phyloP scores from a whole-genome alignment of 2,329 filamentous ascomycete genomes.

The Aspergillus fijiensis region DNA sequence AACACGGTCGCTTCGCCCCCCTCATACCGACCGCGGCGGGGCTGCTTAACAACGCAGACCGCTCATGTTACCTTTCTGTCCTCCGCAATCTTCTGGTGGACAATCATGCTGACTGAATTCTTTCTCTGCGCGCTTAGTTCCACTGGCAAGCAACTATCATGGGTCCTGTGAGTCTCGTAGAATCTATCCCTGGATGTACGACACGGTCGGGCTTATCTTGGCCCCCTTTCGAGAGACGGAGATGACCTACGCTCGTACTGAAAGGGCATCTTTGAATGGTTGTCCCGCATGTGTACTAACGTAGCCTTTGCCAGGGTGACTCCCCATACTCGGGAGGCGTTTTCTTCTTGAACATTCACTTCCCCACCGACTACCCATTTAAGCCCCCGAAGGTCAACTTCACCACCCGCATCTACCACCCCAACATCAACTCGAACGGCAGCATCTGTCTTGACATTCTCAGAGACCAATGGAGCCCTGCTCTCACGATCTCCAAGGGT shows the following conservation, averaged over 20 bases:
- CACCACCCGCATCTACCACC: conserved; percentile 98
- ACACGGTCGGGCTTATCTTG: background rate
- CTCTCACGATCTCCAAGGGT: conserved; percentile 98
- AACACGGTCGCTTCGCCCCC: conserved; percentile 14
- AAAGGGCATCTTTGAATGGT: background rate
- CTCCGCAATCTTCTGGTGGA: background rate
- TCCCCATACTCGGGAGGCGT: conserved; percentile 97
- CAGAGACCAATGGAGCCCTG: conserved; percentile 98
- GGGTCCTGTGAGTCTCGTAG: conserved; percentile 77
- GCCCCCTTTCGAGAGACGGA: conserved; percentile 1
- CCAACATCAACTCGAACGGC: conserved; percentile 99
- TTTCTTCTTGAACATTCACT: conserved; percentile 98
- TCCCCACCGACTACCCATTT: conserved; percentile 99
- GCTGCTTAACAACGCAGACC: conserved; percentile 13
- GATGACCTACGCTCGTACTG: conserved; percentile 2
- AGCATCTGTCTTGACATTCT: conserved; percentile 99
- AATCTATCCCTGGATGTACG: background rate
- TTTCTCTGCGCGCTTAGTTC: conserved; percentile 61
- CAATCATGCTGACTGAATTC: conserved; percentile 30
- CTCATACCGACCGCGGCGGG: conserved; percentile 26
- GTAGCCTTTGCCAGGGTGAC: conserved; percentile 65
- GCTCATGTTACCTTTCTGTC: background rate
- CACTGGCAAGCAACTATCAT: conserved; percentile 99
- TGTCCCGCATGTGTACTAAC: conserved; percentile 30
- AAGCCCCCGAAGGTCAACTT: conserved; percentile 99